Evolutionary conservation across 148 eudicot genomes (phyloP).

Genomic region (Silene uniflora): DNA sequence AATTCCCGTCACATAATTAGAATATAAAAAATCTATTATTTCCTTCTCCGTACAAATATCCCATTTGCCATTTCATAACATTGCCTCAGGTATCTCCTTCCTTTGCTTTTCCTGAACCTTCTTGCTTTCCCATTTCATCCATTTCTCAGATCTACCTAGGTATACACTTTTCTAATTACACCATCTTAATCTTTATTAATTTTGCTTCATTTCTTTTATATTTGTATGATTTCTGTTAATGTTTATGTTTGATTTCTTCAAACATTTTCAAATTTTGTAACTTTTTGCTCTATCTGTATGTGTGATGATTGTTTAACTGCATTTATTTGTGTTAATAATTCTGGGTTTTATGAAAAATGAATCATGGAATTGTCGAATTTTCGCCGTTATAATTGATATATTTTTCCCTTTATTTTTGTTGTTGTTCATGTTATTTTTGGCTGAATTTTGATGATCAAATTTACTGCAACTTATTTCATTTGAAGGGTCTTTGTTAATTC

Average conservation of each 20-base stretch:
- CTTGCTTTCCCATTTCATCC: neutral
- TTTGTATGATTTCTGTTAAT: neutral
- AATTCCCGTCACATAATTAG: too few relatives aligned
- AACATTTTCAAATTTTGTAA: conserved; percentile 1
- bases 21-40: neutral
- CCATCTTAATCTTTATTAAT: neutral
- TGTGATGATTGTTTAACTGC: neutral
- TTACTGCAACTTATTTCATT: too few relatives aligned
- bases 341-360: neutral
- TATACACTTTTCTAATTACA: neutral
- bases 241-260: neutral
- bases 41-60: conserved; percentile 13
- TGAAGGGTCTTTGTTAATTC: too few relatives aligned
- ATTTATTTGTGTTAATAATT: neutral
- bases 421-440: neutral
- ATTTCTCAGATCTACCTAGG: conserved; percentile 33
- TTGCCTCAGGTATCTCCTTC: conserved; percentile 6
- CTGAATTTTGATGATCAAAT: too few relatives aligned
- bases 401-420: neutral
- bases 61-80: conserved; percentile 16
- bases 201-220: neutral
- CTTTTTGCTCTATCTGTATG: neutral
- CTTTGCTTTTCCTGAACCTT: neutral
- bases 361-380: too few relatives aligned
- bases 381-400: too few relatives aligned